Base-by-base conservation (phyloP, 140 eudicot species). In the Senecio squalidus region DNA sequence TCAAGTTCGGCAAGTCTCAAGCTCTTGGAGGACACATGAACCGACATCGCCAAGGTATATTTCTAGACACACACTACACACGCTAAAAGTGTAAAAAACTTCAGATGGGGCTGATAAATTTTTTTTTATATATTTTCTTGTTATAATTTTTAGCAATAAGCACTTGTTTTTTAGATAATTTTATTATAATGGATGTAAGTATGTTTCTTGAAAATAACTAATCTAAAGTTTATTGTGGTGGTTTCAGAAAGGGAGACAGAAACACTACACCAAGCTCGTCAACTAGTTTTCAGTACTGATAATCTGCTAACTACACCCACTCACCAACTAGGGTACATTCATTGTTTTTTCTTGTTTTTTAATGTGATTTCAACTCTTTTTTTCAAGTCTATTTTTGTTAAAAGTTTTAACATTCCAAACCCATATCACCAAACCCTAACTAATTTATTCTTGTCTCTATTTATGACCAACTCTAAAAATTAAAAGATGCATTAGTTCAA, bases 11-110 rank as follows among this genome's bases (percentile, higher is more conserved):
- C 89, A 88, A 88, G 66, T 88, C 96, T 69, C 96, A 88, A 76
- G 94, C 96, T 47, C 96, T 83, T 41, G 96, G 96, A 29, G 96
- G 94, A 51, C 96, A 88, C 86, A 88, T 88, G 96, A 88, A 88
- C 79, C 96, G 96, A 82, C 96, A 88, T 77, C 96, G 96, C 72
- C 94, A 84, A 81, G 96, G 94, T 55, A 68, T 26, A 36, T n/a
- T 44, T 18, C 20, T 44, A 4, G 1, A 18, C 58, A 15, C 47
- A 20, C 33, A 9, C 56, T 8, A 17, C 47, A 30, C 27, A 5
- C 70, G 16, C 51, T 34, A 43, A 21, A 33, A 13, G 49, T 43
- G 49, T 43, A 9, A 13, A 43, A 44, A 21, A 17, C 54, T 47
- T 20, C 1, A 7, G 26, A 47, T n/a, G n/a, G n/a, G n/a, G n/a